Evolutionary conservation across 2,329 filamentous ascomycete genomes (phyloP).

Genomic region (Cercospora brassicicola): DNA sequence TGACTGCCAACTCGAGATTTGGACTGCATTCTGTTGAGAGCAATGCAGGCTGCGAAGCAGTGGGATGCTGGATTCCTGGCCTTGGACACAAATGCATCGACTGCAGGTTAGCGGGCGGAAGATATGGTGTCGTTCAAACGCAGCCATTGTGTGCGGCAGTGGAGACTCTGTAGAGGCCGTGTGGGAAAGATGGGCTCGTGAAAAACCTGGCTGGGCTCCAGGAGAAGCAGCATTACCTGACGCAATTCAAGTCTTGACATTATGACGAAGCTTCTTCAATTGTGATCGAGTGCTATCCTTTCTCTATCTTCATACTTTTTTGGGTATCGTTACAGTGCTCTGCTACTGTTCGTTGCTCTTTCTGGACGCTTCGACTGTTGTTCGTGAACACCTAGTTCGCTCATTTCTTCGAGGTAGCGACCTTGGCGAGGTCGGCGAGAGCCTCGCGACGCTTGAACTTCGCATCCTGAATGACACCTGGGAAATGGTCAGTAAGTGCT

Average conservation of each 20-base stretch:
- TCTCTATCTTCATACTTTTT: slow-evolving; percentile 12
- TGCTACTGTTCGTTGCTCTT: neutral
- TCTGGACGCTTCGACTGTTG: neutral
- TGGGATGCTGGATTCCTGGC: neutral
- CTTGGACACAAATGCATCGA: neutral
- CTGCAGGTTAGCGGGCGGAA: neutral
- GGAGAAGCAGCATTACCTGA: neutral
- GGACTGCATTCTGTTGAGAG: neutral
- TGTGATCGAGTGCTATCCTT: slow-evolving; percentile 5
- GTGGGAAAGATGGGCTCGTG: neutral
- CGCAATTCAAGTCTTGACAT: neutral
- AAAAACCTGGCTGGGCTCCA: neutral
- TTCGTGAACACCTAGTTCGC: neutral
- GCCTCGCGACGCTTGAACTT: slow-evolving; percentile 75
- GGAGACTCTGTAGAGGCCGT: neutral
- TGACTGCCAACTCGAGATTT: neutral
- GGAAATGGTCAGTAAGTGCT: slow-evolving; percentile 13
- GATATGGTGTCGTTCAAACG: neutral
- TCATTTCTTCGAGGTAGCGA: slow-evolving; percentile 37
- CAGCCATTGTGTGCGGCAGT: neutral
- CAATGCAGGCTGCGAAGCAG: neutral
- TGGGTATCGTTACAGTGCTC: slow-evolving; percentile 10
- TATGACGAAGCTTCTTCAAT: neutral
- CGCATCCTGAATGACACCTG: slow-evolving; percentile 68
- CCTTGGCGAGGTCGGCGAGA: slow-evolving; percentile 62